Percentiles rank a stretch among this genome's conserved stretches.
Conservation (phyloP, 176 grass and related monocot genomes). For the maize (Zea mays) region DNA sequence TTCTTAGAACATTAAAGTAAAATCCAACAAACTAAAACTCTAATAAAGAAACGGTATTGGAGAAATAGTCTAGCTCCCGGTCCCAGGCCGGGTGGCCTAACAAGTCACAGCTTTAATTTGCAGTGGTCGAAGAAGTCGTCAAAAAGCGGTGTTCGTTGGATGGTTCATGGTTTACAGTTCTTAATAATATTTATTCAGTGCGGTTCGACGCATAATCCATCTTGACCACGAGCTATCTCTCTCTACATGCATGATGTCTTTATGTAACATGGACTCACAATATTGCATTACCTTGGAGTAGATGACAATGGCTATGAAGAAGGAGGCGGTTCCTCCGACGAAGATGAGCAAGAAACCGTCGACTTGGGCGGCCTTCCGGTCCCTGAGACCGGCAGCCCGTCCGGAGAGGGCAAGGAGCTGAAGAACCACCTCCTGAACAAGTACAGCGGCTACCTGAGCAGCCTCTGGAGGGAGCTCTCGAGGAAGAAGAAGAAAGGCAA, state of each 20-base stretch:
- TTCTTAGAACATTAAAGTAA: not conserved
- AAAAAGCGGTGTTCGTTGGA: not conserved
- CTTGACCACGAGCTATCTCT: no score
- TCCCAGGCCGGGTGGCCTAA: not conserved
- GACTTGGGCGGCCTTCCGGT: constrained; percentile 27
- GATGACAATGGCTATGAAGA: constrained; percentile 49
- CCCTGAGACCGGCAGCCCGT: constrained; percentile 26
- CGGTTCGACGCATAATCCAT: no score
- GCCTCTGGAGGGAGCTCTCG: constrained; percentile 77
- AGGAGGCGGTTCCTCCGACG: constrained; percentile 44
- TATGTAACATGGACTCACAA: not conserved
- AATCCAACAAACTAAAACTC: not conserved
- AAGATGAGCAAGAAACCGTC: constrained; percentile 52
- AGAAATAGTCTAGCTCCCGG: not conserved
- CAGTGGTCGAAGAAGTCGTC: not conserved
- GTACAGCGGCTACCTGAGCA: constrained; percentile 82
- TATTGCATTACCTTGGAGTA: not conserved
- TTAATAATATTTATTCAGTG: not conserved
- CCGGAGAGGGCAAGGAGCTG: constrained; percentile 64
- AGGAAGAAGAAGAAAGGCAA: constrained; percentile 95
- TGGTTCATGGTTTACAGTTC: not conserved
- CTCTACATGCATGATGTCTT: not conserved
- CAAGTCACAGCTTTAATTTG: not conserved
- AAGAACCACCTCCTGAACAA: constrained; percentile 80
- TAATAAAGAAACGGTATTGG: not conserved